Conservation (phyloP, 2,329 filamentous ascomycete species). For the Lasiodiplodia theobromae region DNA sequence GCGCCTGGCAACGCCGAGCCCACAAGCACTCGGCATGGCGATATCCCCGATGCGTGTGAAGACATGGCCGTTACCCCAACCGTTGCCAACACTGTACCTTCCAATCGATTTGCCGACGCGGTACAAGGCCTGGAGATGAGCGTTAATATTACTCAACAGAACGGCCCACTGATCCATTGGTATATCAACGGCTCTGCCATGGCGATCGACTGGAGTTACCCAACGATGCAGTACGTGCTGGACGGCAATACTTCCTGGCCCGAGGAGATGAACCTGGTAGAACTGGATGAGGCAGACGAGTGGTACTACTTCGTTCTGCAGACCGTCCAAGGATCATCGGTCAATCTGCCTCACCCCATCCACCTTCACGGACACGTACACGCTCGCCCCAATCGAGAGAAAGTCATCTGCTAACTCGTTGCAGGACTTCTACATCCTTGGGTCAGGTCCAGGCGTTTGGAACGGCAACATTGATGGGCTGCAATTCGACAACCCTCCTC, state of each 20-base stretch:
- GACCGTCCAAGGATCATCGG: slow-evolving; percentile 36
- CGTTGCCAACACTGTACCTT: slow-evolving; percentile 15
- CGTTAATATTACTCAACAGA: slow-evolving; percentile 28
- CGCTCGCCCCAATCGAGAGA: slow-evolving; percentile 33
- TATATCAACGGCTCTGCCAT: slow-evolving; percentile 47
- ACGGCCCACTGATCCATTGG: slow-evolving; percentile 46
- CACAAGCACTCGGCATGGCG: slow-evolving; percentile 39
- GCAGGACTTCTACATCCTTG: slow-evolving; percentile 37
- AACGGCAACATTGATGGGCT: slow-evolving; percentile 10
- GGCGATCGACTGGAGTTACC: slow-evolving; percentile 44
- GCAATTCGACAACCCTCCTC: slow-evolving; percentile 40
- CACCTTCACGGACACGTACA: slow-evolving; percentile 28
- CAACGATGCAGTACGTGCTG: slow-evolving; percentile 47
- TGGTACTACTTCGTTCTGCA: slow-evolving; percentile 60
- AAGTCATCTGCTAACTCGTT: slow-evolving; percentile 22
- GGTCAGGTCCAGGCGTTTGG: slow-evolving; percentile 6
- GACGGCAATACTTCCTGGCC: slow-evolving; percentile 37
- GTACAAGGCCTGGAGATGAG: slow-evolving; percentile 32
- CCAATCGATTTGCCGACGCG: slow-evolving; percentile 3
- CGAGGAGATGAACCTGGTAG: slow-evolving; percentile 32
- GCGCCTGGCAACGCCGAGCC: slow-evolving; percentile 38
- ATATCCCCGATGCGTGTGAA: slow-evolving; percentile 46
- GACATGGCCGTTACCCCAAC: slow-evolving; percentile 48
- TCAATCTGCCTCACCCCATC: slow-evolving; percentile 34
- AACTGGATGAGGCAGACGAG: slow-evolving; percentile 37